Percentiles rank a stretch among this genome's conserved stretches.
phyloP scores from a whole-genome alignment of 257 asterid species.

The Cruciata laevipes region DNA sequence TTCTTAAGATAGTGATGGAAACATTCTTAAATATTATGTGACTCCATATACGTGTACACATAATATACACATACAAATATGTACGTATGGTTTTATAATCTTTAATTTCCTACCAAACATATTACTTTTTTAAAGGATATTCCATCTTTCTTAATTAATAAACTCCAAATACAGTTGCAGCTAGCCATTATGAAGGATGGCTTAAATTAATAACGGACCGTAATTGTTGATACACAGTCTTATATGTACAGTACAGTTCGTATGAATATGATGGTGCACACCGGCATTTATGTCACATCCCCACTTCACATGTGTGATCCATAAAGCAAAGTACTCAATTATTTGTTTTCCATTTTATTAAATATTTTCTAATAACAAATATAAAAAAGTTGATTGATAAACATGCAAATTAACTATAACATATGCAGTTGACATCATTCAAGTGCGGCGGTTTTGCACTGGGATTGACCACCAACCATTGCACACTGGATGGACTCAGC shows the following conservation, averaged over 20 bases:
- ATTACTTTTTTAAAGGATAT: background rate
- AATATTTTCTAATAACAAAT: too few relatives aligned
- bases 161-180: background rate
- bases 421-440: constrained; percentile 63
- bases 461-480: constrained; percentile 65
- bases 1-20: too few relatives aligned
- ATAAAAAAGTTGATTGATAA: too few relatives aligned
- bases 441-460: constrained; percentile 79
- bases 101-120: background rate
- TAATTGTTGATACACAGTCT: background rate
- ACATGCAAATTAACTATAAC: background rate
- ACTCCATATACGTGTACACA: background rate
- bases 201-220: background rate
- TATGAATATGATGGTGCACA: constrained; percentile 5
- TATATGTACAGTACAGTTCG: background rate
- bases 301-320: background rate
- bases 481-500: constrained; percentile 58
- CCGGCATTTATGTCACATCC: background rate
- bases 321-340: background rate
- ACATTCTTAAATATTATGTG: background rate
- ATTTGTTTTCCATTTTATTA: background rate
- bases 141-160: too few relatives aligned
- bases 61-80: background rate
- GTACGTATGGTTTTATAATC: background rate
- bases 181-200: background rate